phyloP scores from a whole-genome alignment of 768 basidiomycete species.

The Epithele typhae region DNA sequence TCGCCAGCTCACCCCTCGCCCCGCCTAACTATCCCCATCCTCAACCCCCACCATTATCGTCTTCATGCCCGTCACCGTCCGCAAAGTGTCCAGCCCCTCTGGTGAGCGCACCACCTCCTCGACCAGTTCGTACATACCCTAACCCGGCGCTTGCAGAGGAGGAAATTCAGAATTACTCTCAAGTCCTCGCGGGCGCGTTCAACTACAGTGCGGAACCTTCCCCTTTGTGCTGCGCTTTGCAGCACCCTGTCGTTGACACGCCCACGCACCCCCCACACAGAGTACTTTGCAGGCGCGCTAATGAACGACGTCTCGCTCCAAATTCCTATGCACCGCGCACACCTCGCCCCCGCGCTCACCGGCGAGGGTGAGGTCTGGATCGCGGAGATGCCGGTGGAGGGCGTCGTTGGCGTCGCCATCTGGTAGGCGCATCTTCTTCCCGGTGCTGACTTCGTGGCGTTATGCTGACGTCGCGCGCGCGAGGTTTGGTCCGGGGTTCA shows the following conservation, averaged over 20 bases:
- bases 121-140: not conserved
- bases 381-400: conserved; percentile 4
- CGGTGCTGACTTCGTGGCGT: too few relatives aligned
- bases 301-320: conserved; percentile 1
- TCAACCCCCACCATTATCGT: too few relatives aligned
- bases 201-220: too few relatives aligned
- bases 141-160: too few relatives aligned
- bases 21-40: too few relatives aligned
- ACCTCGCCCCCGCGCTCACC: conserved; percentile 2
- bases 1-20: too few relatives aligned
- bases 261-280: too few relatives aligned
- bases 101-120: not conserved
- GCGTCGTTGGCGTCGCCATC: conserved; percentile 6
- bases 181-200: too few relatives aligned
- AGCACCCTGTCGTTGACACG: too few relatives aligned
- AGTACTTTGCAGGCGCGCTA: conserved; percentile 3
- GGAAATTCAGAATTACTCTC: too few relatives aligned
- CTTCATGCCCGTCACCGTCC: conserved; percentile 5
- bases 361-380: conserved; percentile 7
- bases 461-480: not conserved
- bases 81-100: not conserved
- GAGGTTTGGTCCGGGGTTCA: conserved; percentile 13
- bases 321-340: conserved; percentile 5
- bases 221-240: too few relatives aligned
- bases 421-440: conserved; percentile 1